Percentiles rank a stretch among this genome's conserved stretches.
Conservation (phyloP, 371 early-diverging fungal species). For the Batkoa obscura region DNA sequence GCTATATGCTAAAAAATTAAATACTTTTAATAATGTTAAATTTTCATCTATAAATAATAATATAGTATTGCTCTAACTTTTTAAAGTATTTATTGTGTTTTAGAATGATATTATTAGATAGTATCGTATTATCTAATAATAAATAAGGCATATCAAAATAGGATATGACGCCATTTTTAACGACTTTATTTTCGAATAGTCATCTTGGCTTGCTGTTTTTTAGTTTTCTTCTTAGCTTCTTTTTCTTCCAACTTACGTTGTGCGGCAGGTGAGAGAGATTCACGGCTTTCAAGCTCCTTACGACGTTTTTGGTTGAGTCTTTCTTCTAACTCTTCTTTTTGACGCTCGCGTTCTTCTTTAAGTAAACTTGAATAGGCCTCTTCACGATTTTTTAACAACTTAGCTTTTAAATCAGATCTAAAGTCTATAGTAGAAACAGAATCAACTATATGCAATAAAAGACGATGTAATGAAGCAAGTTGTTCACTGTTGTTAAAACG, state of each 20-base stretch:
- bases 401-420: background rate
- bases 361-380: background rate
- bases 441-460: background rate
- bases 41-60: no score
- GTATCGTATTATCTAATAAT: no score
- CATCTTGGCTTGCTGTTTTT: conserved; percentile 1
- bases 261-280: background rate
- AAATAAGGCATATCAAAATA: no score
- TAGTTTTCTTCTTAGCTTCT: background rate
- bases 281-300: conserved; percentile 1
- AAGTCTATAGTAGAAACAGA: background rate
- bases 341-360: background rate
- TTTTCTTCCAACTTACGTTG: conserved; percentile 6
- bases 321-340: background rate
- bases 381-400: conserved; percentile 1
- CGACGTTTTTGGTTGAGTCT: conserved; percentile 1
- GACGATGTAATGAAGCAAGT: background rate
- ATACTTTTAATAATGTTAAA: no score
- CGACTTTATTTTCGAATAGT: background rate
- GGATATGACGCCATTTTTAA: no score
- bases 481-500: background rate
- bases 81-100: no score
- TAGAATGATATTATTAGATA: no score
- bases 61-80: no score
- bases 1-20: no score